Percentiles rank a stretch among this genome's conserved stretches.
These are phyloP conservation scores for Suillus fuscotomentosus DNA, from an alignment of 768 basidiomycete species.

Conservation along the genomic window DNA sequence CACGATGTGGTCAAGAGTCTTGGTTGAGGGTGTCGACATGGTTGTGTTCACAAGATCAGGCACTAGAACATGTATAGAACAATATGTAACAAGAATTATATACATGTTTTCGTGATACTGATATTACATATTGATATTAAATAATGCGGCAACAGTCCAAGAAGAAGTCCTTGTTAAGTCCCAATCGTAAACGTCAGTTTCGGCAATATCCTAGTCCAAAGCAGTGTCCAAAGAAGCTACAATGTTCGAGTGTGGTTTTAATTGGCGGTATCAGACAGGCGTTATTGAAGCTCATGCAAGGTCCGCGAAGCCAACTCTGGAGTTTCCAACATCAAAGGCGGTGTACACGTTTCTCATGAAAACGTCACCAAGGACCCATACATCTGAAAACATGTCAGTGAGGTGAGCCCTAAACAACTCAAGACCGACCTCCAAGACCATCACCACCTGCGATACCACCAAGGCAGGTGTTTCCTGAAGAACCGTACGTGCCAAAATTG, in stretches of 20 bases:
- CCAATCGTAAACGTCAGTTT: background rate
- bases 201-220: background rate
- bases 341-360: conserved; percentile 49
- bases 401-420: background rate
- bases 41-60: background rate
- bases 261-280: background rate
- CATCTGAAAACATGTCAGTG: conserved; percentile 11
- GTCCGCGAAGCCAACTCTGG: conserved; percentile 40
- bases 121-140: conserved; percentile 2
- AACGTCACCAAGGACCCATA: conserved; percentile 37
- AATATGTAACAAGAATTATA: background rate
- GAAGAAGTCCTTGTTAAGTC: background rate
- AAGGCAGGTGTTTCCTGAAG: conserved; percentile 14
- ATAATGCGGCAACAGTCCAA: background rate
- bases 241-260: background rate
- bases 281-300: conserved; percentile 16
- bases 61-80: background rate
- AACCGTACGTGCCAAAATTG: conserved; percentile 35
- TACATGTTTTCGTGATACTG: background rate
- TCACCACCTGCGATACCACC: conserved; percentile 16
- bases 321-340: conserved; percentile 40
- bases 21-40: conserved; percentile 35
- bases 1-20: conserved; percentile 65
- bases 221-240: background rate
- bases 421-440: conserved; percentile 20